Base-by-base conservation (phyloP, 163 green algal species). In the Scenedesmus sp. region DNA sequence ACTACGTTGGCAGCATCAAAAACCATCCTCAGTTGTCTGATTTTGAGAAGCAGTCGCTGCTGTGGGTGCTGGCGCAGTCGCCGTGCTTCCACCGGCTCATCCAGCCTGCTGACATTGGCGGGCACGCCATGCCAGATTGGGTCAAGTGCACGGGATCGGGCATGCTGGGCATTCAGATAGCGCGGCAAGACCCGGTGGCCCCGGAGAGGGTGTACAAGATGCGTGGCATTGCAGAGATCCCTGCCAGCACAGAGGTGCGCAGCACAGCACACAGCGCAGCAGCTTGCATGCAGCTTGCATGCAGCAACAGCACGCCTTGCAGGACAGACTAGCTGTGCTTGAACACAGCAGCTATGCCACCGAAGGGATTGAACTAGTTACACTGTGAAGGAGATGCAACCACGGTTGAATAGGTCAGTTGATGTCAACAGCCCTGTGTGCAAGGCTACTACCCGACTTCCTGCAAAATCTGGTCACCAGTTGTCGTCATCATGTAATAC, bases 151-250 rank as follows among this genome's bases (percentile, higher is more conserved):
- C 76, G n/a, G 76, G 87, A 91, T 34, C 81, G 18, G 81, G 54
- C 55, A 86, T 92, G 88, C 67, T 92, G 81, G 81, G 82, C 81
- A 64, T 92, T 2, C 46, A 88, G 46, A 74, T 77, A 13, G 76
- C 64, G 6, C 52, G 88, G n/a, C 88, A 92, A 52, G 88, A 92
- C 52, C 88, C 88, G 12, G 82, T 84, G 18, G 77, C 81, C 4
- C 66, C 88, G 1, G 88, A 92, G 66, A 81, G 88, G 2, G 66
- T 84, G 13, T 88, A 89, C 81, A 92, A 92, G 66, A 84, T 92
- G 81, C 81, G 88, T 23, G 88, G 88, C 82, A 73, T 92, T 18
- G 56, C 81, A n/a, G 81, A 88, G 66, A 76, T 92, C 16, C 88
- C 81, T 52, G 79, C 46, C 52, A 88, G 81, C 64, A 70, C 88